Percentiles rank a stretch among this genome's conserved stretches.
Conservation (phyloP, 768 basidiomycete species). For the Hebeloma cylindrosporum region DNA sequence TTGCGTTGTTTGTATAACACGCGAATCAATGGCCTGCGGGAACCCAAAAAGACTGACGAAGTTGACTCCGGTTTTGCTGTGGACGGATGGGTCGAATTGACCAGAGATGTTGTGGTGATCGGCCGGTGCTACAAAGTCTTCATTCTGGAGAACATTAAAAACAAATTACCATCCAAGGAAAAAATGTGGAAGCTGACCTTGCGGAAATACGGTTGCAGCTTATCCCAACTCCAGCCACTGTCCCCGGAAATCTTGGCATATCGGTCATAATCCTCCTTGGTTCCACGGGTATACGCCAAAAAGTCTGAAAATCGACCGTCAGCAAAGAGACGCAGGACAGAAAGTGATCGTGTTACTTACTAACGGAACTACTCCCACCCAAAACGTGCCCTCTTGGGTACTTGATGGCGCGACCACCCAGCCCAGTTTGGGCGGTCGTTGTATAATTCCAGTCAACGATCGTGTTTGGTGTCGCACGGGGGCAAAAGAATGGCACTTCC, state of each 20-base stretch:
- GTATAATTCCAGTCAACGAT: slow-evolving; percentile 32
- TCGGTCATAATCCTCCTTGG: slow-evolving; percentile 50
- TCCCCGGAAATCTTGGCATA: slow-evolving; percentile 49
- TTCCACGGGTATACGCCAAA: slow-evolving; percentile 31
- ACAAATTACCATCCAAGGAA: neutral
- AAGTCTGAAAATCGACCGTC: slow-evolving; percentile 18
- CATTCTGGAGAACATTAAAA: slow-evolving; percentile 14
- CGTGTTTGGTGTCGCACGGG: slow-evolving; percentile 17
- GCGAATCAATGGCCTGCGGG: slow-evolving; percentile 23
- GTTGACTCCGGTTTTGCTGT: slow-evolving; percentile 28
- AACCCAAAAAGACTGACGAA: slow-evolving; percentile 27
- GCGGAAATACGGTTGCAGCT: slow-evolving; percentile 28
- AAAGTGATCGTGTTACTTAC: slow-evolving; percentile 24
- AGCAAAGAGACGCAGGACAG: neutral
- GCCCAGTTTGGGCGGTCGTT: slow-evolving; percentile 20
- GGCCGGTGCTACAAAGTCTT: slow-evolving; percentile 19
- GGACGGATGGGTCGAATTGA: slow-evolving; percentile 31
- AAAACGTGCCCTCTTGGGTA: slow-evolving; percentile 28
- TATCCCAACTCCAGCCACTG: slow-evolving; percentile 43
- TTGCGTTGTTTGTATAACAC: slow-evolving; percentile 28
- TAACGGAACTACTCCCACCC: slow-evolving; percentile 30
- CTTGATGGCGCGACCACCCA: slow-evolving; percentile 21
- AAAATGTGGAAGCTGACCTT: slow-evolving; percentile 20
- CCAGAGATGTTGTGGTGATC: slow-evolving; percentile 31
- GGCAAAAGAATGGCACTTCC: slow-evolving; percentile 14